Base-by-base conservation (phyloP, 2,329 filamentous ascomycete species). In the Tricladium varicosporioides region DNA sequence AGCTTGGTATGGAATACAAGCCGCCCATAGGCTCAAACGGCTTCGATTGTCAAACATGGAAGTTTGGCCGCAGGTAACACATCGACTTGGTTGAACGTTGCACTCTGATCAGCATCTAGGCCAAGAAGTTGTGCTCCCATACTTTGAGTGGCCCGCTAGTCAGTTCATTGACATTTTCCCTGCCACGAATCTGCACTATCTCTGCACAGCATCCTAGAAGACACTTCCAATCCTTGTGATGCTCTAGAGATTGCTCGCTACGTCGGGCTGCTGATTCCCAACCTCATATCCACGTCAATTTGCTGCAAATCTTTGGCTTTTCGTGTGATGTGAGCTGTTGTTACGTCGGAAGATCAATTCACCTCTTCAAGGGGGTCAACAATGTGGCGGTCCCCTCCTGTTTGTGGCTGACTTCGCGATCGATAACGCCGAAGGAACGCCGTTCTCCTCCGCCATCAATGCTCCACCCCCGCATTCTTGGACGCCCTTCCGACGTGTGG, bases 341-440 rank as follows among this genome's bases (percentile, higher is more conserved):
- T 22, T 15, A 46, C 43, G 5, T 46, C 16, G 43, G 10, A 46
- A 16, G 15, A 16, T 46, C 14, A n/a, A 18, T 46, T 16, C n/a
- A 15, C n/a, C 43, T 46, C 16, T 11, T 46, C 9, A 16, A 16
- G 43, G n/a, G 13, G 43, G 43, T 11, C 18, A 18, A 5, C 15
- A 15, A 49, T 31, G 31, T 33, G 47, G 31, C 47, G 31, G n/a
- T 49, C 22, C 22, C 48, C 43, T 48, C 9, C 13, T 5, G 9
- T 16, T 36, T 40, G 42, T 53, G 42, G 42, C 51, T 19, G 16
- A n/a, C 46, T 18, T 16, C 40, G 9, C 27, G 13, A 33, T 45
- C 15, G 32, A 36, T 48, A 43, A n/a, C 56, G 48, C 56, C 47
- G 56, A 58, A 58, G 56, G 27, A 54, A 51, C 31, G 51, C 56